Percentiles rank a stretch among this genome's conserved stretches.
These are phyloP conservation scores for Ceratobasidium sp. DNA, from an alignment of 1,284 basidiomycete species.

Conservation along the genomic window DNA sequence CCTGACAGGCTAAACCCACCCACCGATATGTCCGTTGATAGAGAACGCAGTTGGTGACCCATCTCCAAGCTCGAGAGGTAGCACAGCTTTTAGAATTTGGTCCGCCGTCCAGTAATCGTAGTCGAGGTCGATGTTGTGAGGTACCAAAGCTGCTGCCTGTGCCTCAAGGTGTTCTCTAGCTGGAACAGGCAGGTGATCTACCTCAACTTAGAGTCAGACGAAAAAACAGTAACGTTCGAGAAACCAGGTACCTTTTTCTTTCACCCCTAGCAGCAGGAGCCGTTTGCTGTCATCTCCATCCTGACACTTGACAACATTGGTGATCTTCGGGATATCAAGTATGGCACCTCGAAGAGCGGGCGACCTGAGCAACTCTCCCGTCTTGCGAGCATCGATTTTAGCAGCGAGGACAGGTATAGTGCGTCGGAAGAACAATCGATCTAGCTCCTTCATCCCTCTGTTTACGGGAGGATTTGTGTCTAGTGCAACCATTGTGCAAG, in stretches of 20 bases:
- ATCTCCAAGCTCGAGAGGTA: slow-evolving; percentile 80
- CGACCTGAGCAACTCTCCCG: slow-evolving; percentile 64
- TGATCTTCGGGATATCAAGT: slow-evolving; percentile 38
- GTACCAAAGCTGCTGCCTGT: slow-evolving; percentile 68
- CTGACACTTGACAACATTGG: slow-evolving; percentile 60
- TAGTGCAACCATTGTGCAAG: slow-evolving; percentile 26
- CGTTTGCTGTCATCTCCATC: slow-evolving; percentile 64
- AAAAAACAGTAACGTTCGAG: slow-evolving; percentile 37
- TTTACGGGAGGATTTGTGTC: slow-evolving; percentile 55
- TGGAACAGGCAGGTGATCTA: slow-evolving; percentile 73
- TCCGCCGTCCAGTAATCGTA: slow-evolving; percentile 94
- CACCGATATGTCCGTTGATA: slow-evolving; percentile 85
- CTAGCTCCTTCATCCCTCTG: slow-evolving; percentile 62
- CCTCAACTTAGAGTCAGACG: slow-evolving; percentile 39
- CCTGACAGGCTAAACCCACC: slow-evolving; percentile 63
- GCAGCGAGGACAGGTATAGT: slow-evolving; percentile 75
- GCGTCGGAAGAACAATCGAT: slow-evolving; percentile 74
- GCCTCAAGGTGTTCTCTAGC: slow-evolving; percentile 68
- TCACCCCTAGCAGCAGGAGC: slow-evolving; percentile 72
- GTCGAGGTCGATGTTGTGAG: slow-evolving; percentile 72
- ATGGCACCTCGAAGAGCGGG: slow-evolving; percentile 13
- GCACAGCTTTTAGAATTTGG: slow-evolving; percentile 82
- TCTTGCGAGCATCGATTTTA: slow-evolving; percentile 70
- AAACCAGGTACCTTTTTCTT: slow-evolving; percentile 67
- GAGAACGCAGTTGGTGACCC: slow-evolving; percentile 91